These are phyloP conservation scores for Onygena corvina DNA, from an alignment of 2,329 filamentous ascomycete species.

Conservation along the genomic window DNA sequence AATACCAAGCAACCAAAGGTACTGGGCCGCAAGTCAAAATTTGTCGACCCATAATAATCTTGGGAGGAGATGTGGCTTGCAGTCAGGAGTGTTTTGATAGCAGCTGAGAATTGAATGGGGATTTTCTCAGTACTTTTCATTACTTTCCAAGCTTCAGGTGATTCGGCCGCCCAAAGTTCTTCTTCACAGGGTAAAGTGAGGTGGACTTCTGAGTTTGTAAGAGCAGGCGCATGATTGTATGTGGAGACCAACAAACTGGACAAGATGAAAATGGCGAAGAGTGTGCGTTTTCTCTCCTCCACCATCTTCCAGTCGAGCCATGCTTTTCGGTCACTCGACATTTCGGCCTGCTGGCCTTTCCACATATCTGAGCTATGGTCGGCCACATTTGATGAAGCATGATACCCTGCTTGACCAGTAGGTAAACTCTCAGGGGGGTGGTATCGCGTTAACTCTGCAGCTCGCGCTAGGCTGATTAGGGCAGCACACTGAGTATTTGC, in stretches of 20 bases:
- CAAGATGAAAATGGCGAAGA: constrained; percentile 81
- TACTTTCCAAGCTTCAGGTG: constrained; percentile 65
- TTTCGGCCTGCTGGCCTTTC: constrained; percentile 26
- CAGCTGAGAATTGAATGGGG: constrained; percentile 65
- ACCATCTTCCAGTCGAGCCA: constrained; percentile 82
- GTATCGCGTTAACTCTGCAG: constrained; percentile 58
- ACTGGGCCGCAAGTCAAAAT: constrained; percentile 63
- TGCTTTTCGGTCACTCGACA: constrained; percentile 39
- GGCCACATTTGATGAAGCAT: constrained; percentile 43
- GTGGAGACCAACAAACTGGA: constrained; percentile 84
- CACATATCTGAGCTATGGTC: constrained; percentile 39
- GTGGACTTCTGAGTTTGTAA: constrained; percentile 87
- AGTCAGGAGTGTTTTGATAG: constrained; percentile 66
- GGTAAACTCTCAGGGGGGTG: constrained; percentile 29
- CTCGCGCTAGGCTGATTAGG: constrained; percentile 77
- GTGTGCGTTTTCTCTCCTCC: constrained; percentile 85
- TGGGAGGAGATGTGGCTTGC: constrained; percentile 45
- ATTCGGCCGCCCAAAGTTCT: constrained; percentile 75
- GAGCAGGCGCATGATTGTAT: constrained; percentile 80
- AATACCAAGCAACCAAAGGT: constrained; percentile 84
- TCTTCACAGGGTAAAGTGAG: constrained; percentile 88
- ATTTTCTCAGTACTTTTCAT: constrained; percentile 64
- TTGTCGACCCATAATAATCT: constrained; percentile 36
- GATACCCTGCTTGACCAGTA: constrained; percentile 32
- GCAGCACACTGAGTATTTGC: constrained; percentile 86